Evolutionary conservation across 73 alveolate species (phyloP), one percentile per base, ranked within the genome.

Genomic region (Tetrahymena elliotti): DNA sequence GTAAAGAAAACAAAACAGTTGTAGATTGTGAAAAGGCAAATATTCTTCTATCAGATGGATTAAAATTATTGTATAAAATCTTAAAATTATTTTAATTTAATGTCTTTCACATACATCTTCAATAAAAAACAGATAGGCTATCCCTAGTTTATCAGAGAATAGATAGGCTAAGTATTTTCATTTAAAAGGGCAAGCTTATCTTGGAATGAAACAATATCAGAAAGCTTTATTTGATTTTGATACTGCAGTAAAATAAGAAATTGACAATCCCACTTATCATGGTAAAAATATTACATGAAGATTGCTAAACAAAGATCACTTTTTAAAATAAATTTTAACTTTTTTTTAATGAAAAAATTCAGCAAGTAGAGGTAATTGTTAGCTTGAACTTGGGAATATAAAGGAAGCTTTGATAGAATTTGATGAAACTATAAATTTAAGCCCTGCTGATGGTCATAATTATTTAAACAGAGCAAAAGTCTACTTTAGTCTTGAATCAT

Each of bases 331-430:
- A 47, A 47, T 47, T 47, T 68, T 18, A 27, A 68, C 33, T 31
- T 3, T 68, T 31, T 68, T 27, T 27, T 68, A 1, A 68, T 27
- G 36, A 68, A 27, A 68, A 68, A 35, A 12, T 18, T n/a, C 38
- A 93, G 95, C 94, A 20, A 88, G 95, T 36, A 92, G 98, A 82
- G 97, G 99, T 94, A 95, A 95, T 68, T 95, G 98, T 96, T 35
- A 97, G 96, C 92, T 93, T 39, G 96, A 97, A 84, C 95, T 97
- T 31, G 97, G 97, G 10, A 52, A 98, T 38, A 93, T 94, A 27
- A 98, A 98, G 33, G 99, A 98, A 82, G 99, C 99, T 0, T 93
- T 98, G 22, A 84, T 92, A 47, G 99, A 98, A 88, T 98, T 84
- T 93, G 97, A 98, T 16, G 95, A 93, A 68, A 99, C 99, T 3